Evolutionary conservation across 2,329 filamentous ascomycete species (phyloP).

Genomic region (Apiospora sp.): DNA sequence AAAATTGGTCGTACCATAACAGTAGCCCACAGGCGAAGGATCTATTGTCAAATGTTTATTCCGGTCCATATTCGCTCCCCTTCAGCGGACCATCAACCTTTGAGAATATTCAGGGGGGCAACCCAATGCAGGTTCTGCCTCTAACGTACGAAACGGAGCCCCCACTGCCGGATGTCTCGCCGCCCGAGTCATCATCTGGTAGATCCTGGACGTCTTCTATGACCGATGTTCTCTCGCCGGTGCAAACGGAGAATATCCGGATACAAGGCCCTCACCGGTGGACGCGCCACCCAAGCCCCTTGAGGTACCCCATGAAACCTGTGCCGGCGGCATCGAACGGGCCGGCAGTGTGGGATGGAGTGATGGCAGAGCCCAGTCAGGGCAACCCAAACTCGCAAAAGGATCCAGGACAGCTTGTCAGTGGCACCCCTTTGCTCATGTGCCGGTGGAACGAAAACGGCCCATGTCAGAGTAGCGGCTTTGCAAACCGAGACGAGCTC

Average conservation of each 20-base stretch:
- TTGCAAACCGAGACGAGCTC: slow-evolving; percentile 48
- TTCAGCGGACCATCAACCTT: neutral
- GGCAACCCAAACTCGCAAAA: neutral
- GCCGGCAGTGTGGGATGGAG: neutral
- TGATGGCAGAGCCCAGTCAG: neutral
- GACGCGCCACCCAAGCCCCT: slow-evolving; percentile 36
- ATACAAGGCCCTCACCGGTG: slow-evolving; percentile 31
- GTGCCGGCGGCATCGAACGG: slow-evolving; percentile 23
- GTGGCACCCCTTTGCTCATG: slow-evolving; percentile 42
- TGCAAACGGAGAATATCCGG: slow-evolving; percentile 38
- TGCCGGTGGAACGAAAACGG: slow-evolving; percentile 49
- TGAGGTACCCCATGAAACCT: slow-evolving; percentile 26
- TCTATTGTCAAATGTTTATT: neutral
- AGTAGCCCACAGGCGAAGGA: neutral
- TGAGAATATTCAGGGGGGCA: neutral
- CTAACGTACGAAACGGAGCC: neutral
- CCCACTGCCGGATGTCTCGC: neutral
- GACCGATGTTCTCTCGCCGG: slow-evolving; percentile 41
- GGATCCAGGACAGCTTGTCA: slow-evolving; percentile 12
- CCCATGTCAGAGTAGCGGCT: slow-evolving; percentile 45
- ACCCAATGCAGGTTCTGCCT: neutral
- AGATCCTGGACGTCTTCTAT: slow-evolving; percentile 38
- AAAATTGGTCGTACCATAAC: neutral
- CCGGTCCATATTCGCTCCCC: neutral
- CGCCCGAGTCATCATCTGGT: neutral